Conservation (phyloP, 805 yeast species). For the Zygosaccharomyces siamensis region DNA sequence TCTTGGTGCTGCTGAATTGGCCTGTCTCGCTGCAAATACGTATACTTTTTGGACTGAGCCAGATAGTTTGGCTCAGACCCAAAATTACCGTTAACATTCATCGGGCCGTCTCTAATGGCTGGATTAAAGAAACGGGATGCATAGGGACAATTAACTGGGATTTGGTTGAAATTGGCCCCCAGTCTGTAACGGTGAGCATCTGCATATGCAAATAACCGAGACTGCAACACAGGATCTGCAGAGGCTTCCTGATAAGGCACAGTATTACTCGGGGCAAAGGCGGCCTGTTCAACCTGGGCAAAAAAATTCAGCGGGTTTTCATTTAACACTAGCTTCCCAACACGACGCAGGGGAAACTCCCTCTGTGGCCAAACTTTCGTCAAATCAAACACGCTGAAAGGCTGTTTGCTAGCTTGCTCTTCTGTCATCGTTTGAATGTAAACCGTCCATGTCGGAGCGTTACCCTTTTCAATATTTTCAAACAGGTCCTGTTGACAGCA, state of each 20-base stretch:
- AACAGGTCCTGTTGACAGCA: constrained; percentile 75
- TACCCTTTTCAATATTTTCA: constrained; percentile 71
- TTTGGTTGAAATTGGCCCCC: constrained; percentile 68
- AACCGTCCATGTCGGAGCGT: constrained; percentile 78
- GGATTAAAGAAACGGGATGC: constrained; percentile 57
- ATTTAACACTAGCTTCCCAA: constrained; percentile 74
- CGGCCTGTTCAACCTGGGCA: constrained; percentile 84
- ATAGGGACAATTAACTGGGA: constrained; percentile 86
- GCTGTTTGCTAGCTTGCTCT: constrained; percentile 67
- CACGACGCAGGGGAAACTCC: constrained; percentile 79
- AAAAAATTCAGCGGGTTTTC: constrained; percentile 83
- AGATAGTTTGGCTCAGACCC: constrained; percentile 76
- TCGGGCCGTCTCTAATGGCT: constrained; percentile 77
- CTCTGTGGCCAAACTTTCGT: constrained; percentile 91
- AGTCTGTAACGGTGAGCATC: constrained; percentile 83
- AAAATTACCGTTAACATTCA: constrained; percentile 64
- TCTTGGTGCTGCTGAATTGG: constrained; percentile 63
- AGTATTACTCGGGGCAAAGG: constrained; percentile 81
- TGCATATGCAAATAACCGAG: constrained; percentile 75
- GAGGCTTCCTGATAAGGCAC: constrained; percentile 79
- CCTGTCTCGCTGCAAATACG: constrained; percentile 26
- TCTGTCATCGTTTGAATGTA: constrained; percentile 84
- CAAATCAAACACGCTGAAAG: constrained; percentile 82
- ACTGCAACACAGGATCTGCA: constrained; percentile 79
- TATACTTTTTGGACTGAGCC: constrained; percentile 42